Evolutionary conservation across 257 asterid species (phyloP).

Genomic region (Echites panduratus): DNA sequence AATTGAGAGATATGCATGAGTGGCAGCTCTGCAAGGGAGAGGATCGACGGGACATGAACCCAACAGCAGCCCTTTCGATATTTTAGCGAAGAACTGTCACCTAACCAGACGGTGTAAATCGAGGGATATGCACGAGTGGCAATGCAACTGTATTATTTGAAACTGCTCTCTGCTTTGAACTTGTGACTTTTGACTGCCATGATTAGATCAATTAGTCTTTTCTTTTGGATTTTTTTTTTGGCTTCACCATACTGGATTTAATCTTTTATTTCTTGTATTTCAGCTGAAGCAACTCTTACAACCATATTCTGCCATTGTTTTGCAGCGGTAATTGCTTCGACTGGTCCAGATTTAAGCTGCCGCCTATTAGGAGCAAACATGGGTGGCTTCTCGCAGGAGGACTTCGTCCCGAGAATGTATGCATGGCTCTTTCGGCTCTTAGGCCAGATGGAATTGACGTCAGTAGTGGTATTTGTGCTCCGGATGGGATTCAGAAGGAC

Average conservation of each 20-base stretch:
- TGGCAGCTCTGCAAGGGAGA: too few relatives aligned
- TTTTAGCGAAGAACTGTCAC: too few relatives aligned
- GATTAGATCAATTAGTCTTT: not conserved
- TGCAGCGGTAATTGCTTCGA: constrained; percentile 68
- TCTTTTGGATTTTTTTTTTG: not conserved
- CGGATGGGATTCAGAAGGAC: constrained; percentile 77
- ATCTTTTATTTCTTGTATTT: not conserved
- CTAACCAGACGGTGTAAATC: too few relatives aligned
- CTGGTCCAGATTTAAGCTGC: constrained; percentile 71
- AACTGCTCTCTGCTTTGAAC: not conserved
- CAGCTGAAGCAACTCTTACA: not conserved
- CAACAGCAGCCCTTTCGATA: too few relatives aligned
- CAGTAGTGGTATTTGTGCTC: constrained; percentile 88
- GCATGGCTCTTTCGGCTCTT: constrained; percentile 60
- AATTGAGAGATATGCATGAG: too few relatives aligned
- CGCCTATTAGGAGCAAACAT: constrained; percentile 55
- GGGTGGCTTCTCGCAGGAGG: constrained; percentile 98
- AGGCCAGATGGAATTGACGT: constrained; percentile 83
- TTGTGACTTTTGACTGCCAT: not conserved
- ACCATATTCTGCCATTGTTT: constrained; percentile 4
- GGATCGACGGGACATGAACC: too few relatives aligned
- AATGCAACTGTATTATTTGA: not conserved
- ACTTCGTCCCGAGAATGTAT: constrained; percentile 59
- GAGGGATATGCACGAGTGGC: too few relatives aligned
- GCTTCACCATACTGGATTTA: not conserved